These are phyloP conservation scores for Cucurbitaria berberidis DNA, from an alignment of 2,329 filamentous ascomycete genomes.

Conservation along the genomic window DNA sequence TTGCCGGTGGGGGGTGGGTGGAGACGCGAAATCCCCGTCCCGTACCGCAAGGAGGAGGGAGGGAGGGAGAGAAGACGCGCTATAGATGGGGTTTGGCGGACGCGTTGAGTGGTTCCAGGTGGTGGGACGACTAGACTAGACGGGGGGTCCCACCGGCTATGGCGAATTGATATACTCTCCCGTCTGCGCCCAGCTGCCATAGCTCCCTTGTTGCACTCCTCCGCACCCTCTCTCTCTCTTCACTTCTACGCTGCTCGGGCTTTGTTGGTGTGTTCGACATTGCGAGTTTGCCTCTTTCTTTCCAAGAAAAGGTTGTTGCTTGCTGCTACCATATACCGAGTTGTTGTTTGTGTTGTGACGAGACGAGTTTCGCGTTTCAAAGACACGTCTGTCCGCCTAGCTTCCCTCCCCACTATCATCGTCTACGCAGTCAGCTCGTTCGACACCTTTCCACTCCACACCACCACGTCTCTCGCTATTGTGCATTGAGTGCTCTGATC, in stretches of 20 bases:
- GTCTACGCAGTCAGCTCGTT: slow-evolving; percentile 1
- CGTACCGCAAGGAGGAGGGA: background rate
- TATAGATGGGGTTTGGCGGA: slow-evolving; percentile 26
- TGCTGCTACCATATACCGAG: no score
- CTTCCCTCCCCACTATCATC: slow-evolving; percentile 15
- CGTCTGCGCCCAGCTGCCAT: no score
- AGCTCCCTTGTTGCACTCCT: no score
- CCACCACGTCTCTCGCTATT: background rate
- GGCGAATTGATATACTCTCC: no score
- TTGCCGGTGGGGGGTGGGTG: background rate
- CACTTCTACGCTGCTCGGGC: no score
- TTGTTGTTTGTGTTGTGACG: slow-evolving; percentile 5
- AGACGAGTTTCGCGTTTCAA: slow-evolving; percentile 6
- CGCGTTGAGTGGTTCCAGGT: slow-evolving; percentile 25
- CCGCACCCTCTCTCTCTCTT: no score
- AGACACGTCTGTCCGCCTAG: slow-evolving; percentile 13
- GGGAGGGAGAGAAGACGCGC: slow-evolving; percentile 24
- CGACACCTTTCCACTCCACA: slow-evolving; percentile 7
- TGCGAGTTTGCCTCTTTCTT: no score
- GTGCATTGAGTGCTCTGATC: slow-evolving; percentile 3
- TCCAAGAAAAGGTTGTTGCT: no score
- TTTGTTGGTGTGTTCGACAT: no score
- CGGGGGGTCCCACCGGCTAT: no score
- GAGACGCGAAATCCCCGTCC: background rate
- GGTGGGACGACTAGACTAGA: no score